A percentile compares a stretch with the other conserved stretches of the same genome.
phyloP scores from a whole-genome alignment of 345 rosid species.

The Atalantia buxifolia region DNA sequence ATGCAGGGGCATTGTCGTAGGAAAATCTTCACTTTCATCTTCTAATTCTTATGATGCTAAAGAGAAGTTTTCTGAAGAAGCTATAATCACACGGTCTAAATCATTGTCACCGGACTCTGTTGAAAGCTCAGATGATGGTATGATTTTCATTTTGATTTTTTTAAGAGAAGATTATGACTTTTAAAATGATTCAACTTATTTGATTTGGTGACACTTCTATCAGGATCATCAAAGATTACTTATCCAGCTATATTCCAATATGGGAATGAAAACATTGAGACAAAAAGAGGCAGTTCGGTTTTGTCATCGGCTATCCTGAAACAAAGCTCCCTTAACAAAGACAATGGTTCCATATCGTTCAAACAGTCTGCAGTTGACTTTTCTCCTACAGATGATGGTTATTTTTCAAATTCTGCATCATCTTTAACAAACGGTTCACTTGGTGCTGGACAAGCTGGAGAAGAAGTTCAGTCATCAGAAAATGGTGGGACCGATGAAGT shows the following conservation, averaged over 20 bases:
- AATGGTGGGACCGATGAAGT: conserved; percentile 54
- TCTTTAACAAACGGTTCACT: conserved; percentile 43
- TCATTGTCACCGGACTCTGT: conserved; percentile 25
- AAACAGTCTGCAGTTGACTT: conserved; percentile 39
- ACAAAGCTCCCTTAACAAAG: conserved; percentile 35
- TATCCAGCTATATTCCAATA: conserved; percentile 32
- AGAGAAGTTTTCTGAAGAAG: conserved; percentile 35
- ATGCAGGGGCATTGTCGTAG: conserved; percentile 36
- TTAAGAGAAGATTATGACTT: not conserved
- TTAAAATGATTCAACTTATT: conserved; percentile 8
- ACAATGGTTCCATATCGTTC: conserved; percentile 32
- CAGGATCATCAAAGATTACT: conserved; percentile 52
- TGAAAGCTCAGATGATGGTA: conserved; percentile 44
- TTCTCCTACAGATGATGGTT: conserved; percentile 37
- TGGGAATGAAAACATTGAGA: conserved; percentile 26
- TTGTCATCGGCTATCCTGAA: conserved; percentile 31
- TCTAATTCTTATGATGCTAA: conserved; percentile 26
- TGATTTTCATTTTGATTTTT: not conserved
- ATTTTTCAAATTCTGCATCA: conserved; percentile 35
- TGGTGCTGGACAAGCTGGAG: conserved; percentile 48
- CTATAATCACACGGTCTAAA: conserved; percentile 37
- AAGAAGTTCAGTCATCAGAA: conserved; percentile 36
- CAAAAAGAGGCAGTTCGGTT: conserved; percentile 32
- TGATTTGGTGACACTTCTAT: conserved; percentile 11
- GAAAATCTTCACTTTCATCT: conserved; percentile 25